Percentiles rank a stretch among this genome's conserved stretches.
Conservation (phyloP, 139 green algal genomes). For the Diplosphaera chodatii region DNA sequence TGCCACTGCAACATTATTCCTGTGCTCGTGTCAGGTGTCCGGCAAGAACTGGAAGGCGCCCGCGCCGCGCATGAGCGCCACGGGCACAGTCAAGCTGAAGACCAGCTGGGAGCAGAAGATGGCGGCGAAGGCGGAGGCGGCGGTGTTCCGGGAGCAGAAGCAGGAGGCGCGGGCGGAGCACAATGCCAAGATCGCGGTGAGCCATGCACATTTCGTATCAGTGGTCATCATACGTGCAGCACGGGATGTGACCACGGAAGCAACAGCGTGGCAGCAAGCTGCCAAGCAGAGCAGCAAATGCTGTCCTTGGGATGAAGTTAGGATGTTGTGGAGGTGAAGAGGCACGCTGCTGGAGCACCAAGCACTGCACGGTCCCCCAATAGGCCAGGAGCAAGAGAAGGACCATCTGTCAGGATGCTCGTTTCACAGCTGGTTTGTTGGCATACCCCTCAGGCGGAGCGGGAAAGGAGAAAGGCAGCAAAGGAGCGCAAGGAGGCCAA, state of each 20-base stretch:
- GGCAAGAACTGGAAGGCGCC: constrained; percentile 39
- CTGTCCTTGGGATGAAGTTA: too few relatives aligned
- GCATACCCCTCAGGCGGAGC: constrained; percentile 8
- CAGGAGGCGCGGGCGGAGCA: constrained; percentile 15
- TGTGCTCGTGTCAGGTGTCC: not conserved
- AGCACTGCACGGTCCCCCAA: too few relatives aligned
- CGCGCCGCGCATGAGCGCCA: constrained; percentile 12
- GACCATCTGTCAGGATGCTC: too few relatives aligned
- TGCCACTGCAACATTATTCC: too few relatives aligned
- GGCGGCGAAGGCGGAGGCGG: constrained; percentile 31
- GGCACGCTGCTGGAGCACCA: too few relatives aligned
- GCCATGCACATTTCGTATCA: not conserved
- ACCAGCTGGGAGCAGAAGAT: constrained; percentile 61
- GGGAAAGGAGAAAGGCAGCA: constrained; percentile 27
- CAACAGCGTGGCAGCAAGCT: too few relatives aligned
- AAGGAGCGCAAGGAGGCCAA: constrained; percentile 45
- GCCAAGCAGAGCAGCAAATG: too few relatives aligned
- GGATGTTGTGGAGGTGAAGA: too few relatives aligned
- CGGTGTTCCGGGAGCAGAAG: constrained; percentile 29
- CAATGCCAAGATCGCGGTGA: constrained; percentile 29
- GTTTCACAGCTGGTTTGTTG: not conserved
- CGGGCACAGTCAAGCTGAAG: constrained; percentile 24
- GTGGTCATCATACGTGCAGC: not conserved
- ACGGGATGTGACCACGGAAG: constrained; percentile 3
- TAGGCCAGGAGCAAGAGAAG: too few relatives aligned